phyloP scores from a whole-genome alignment of 1,139 yeast genomes.

The Magnusiomyces magnusii region DNA sequence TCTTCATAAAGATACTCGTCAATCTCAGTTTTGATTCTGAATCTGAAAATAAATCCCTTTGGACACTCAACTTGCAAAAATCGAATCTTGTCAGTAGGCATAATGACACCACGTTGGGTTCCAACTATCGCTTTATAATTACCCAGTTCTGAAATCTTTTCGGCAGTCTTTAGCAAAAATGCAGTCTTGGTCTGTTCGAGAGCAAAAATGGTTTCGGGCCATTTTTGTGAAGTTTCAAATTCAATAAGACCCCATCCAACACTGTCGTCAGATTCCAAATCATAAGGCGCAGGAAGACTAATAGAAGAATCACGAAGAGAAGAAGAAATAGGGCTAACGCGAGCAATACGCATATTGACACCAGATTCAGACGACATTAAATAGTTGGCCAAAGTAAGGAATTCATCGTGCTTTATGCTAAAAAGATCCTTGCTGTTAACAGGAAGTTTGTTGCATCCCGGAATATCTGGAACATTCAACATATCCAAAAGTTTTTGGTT shows the following conservation, averaged over 20 bases:
- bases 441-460: slow-evolving; percentile 26
- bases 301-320: slow-evolving; percentile 68
- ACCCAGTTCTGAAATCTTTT: slow-evolving; percentile 40
- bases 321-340: slow-evolving; percentile 61
- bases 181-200: slow-evolving; percentile 89
- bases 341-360: slow-evolving; percentile 46
- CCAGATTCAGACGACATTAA: slow-evolving; percentile 57
- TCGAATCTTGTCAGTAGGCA: slow-evolving; percentile 48
- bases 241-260: slow-evolving; percentile 75
- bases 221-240: slow-evolving; percentile 81
- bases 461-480: slow-evolving; percentile 49
- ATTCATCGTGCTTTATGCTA: slow-evolving; percentile 52
- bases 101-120: slow-evolving; percentile 42
- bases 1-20: slow-evolving; percentile 64
- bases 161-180: slow-evolving; percentile 66
- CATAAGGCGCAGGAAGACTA: slow-evolving; percentile 77
- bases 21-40: slow-evolving; percentile 70
- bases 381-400: slow-evolving; percentile 55
- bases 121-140: slow-evolving; percentile 54
- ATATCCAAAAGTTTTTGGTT: slow-evolving; percentile 26
- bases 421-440: slow-evolving; percentile 47
- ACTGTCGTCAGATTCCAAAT: slow-evolving; percentile 62
- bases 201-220: slow-evolving; percentile 91
- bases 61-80: slow-evolving; percentile 66
- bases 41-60: slow-evolving; percentile 76